These are phyloP conservation scores for Didymella lethalis DNA, from an alignment of 2,329 filamentous ascomycete genomes.

Conservation along the genomic window DNA sequence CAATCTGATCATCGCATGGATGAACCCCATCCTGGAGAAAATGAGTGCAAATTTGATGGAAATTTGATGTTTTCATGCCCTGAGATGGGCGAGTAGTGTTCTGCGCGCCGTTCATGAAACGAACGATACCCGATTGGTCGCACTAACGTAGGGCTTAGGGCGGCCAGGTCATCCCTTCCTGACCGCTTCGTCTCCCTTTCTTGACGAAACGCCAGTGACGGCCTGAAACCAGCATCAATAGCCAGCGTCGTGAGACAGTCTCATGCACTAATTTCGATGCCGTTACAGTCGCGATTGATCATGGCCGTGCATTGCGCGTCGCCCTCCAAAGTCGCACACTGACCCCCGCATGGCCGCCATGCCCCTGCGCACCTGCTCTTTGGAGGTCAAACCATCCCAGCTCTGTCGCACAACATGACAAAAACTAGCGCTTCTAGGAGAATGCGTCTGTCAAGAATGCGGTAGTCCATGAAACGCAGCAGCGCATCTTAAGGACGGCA, in stretches of 20 bases:
- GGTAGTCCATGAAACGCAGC: constrained; percentile 16
- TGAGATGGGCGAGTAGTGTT: constrained; percentile 6
- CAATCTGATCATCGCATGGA: constrained; percentile 5
- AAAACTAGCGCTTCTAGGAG: constrained; percentile 12
- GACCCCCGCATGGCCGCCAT: constrained; percentile 8
- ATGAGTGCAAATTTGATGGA: constrained; percentile 7
- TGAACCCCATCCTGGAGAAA: not conserved
- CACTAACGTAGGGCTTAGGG: constrained; percentile 15
- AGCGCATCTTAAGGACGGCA: constrained; percentile 16
- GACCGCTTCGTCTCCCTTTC: constrained; percentile 10
- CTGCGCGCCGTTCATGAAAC: constrained; percentile 15
- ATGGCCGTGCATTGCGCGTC: constrained; percentile 15
- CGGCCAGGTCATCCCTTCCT: constrained; percentile 15
- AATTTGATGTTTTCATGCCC: constrained; percentile 12
- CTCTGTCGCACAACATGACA: constrained; percentile 16
- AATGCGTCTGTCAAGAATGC: constrained; percentile 7
- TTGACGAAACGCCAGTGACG: constrained; percentile 17
- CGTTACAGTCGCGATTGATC: constrained; percentile 12
- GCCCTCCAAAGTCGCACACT: not conserved
- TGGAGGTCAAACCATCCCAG: constrained; percentile 13
- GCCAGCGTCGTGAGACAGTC: constrained; percentile 14
- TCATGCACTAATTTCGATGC: constrained; percentile 17
- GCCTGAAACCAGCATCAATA: constrained; percentile 16
- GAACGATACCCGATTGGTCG: constrained; percentile 13
- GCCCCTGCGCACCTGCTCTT: constrained; percentile 11